Evolutionary conservation across 2,329 filamentous ascomycete genomes (phyloP).

Genomic region (Pseudocercospora fuligena): DNA sequence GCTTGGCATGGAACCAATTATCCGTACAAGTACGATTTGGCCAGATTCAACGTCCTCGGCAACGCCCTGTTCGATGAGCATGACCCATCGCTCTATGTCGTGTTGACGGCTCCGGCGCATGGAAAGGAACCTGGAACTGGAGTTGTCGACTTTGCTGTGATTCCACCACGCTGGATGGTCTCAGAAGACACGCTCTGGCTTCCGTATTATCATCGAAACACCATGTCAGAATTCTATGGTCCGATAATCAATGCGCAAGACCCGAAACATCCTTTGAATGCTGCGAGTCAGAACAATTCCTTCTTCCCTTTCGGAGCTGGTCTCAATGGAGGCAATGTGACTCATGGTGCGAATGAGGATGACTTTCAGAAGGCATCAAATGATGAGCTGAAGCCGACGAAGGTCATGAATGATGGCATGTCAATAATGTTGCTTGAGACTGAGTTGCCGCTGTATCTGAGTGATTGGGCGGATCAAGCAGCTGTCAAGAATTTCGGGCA

Average conservation of each 20-base stretch:
- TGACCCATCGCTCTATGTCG: conserved; percentile 68
- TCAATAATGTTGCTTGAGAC: conserved; percentile 26
- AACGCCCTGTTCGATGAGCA: conserved; percentile 65
- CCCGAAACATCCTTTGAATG: conserved; percentile 47
- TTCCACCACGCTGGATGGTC: conserved; percentile 55
- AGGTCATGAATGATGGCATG: conserved; percentile 20
- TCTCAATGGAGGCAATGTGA: conserved; percentile 19
- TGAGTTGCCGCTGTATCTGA: conserved; percentile 22
- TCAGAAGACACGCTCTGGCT: conserved; percentile 72
- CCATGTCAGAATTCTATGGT: conserved; percentile 67
- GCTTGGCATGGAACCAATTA: conserved; percentile 71
- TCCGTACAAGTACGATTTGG: conserved; percentile 60
- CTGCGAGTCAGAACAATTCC: conserved; percentile 2
- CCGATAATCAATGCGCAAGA: conserved; percentile 61
- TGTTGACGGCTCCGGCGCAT: conserved; percentile 61
- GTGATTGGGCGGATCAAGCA: conserved; percentile 22
- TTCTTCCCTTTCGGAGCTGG: conserved; percentile 25
- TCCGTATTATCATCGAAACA: conserved; percentile 72
- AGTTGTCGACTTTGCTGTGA: conserved; percentile 67
- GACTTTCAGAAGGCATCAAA: conserved; percentile 21
- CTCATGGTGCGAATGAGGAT: conserved; percentile 24
- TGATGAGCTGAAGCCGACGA: conserved; percentile 21
- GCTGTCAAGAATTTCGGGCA: conserved; percentile 14
- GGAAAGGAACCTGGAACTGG: conserved; percentile 57
- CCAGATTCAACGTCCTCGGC: conserved; percentile 62